Conservation (phyloP, 345 rosid genomes). For the Physaria fendleri region DNA sequence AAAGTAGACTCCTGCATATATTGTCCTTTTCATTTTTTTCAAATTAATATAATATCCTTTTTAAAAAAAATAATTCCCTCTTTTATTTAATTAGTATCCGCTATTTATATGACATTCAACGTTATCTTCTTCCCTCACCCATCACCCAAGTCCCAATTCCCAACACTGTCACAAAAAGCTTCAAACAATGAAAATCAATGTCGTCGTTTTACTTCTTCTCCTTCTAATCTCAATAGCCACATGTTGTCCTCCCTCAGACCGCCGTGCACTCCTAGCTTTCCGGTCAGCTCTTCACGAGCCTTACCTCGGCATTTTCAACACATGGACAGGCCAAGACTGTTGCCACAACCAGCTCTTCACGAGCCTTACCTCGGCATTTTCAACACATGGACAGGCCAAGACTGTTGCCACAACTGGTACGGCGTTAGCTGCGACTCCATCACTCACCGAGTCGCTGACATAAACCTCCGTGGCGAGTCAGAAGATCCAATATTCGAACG, state of each 20-base stretch:
- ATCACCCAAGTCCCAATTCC: constrained; percentile 11
- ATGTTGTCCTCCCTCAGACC: constrained; percentile 69
- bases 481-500: constrained; percentile 70
- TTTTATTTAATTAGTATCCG: background rate
- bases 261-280: constrained; percentile 61
- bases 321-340: constrained; percentile 83
- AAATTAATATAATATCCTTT: background rate
- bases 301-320: constrained; percentile 59
- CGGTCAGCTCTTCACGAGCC: constrained; percentile 64
- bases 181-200: constrained; percentile 12
- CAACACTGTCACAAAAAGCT: constrained; percentile 19
- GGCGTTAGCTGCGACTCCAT: constrained; percentile 76
- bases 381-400: constrained; percentile 69
- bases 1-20: background rate
- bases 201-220: constrained; percentile 26
- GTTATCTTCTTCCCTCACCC: constrained; percentile 21
- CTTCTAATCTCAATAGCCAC: constrained; percentile 31
- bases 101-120: constrained; percentile 15
- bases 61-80: background rate
- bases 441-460: constrained; percentile 66
- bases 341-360: constrained; percentile 66
- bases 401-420: constrained; percentile 91
- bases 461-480: constrained; percentile 87
- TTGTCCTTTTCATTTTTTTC: constrained; percentile 1
- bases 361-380: constrained; percentile 71